Evolutionary conservation across 2,329 filamentous ascomycete species (phyloP).

Genomic region (Domatiomyces globalis): DNA sequence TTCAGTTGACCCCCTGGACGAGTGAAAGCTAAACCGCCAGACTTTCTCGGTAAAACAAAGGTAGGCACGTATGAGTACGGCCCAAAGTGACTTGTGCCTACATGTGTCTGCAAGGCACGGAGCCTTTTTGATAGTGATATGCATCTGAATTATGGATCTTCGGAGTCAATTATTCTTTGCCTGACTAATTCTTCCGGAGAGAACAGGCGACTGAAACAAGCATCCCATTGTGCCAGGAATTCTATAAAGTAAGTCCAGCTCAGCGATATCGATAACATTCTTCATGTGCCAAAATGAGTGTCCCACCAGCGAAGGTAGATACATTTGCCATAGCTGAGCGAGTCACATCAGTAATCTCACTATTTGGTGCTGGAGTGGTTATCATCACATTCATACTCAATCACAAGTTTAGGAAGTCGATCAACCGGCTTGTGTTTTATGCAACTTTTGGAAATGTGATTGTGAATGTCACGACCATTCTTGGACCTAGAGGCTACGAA

Average conservation of each 20-base stretch:
- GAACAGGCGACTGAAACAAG: too few relatives aligned
- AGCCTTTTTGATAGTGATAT: too few relatives aligned
- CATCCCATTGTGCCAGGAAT: too few relatives aligned
- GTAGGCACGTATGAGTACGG: too few relatives aligned
- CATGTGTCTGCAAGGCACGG: too few relatives aligned
- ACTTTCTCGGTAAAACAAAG: too few relatives aligned
- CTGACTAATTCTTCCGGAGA: too few relatives aligned
- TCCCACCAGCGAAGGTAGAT: not conserved
- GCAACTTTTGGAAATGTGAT: conserved; percentile 70
- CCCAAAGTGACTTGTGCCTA: too few relatives aligned
- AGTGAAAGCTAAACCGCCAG: too few relatives aligned
- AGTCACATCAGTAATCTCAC: conserved; percentile 53
- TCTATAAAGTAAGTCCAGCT: not conserved
- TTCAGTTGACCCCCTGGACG: too few relatives aligned
- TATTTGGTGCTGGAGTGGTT: conserved; percentile 57
- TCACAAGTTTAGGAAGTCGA: conserved; percentile 64
- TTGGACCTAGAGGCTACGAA: conserved; percentile 47
- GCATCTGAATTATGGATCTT: too few relatives aligned
- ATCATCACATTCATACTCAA: conserved; percentile 57
- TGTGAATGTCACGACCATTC: conserved; percentile 61
- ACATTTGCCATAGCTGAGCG: conserved; percentile 42
- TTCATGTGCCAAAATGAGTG: not conserved
- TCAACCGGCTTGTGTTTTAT: conserved; percentile 73
- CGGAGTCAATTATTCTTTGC: too few relatives aligned
- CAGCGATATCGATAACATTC: not conserved